Percentiles rank a stretch among this genome's conserved stretches.
phyloP scores from a whole-genome alignment of 768 basidiomycete genomes.

The Exsudoporus frostii region DNA sequence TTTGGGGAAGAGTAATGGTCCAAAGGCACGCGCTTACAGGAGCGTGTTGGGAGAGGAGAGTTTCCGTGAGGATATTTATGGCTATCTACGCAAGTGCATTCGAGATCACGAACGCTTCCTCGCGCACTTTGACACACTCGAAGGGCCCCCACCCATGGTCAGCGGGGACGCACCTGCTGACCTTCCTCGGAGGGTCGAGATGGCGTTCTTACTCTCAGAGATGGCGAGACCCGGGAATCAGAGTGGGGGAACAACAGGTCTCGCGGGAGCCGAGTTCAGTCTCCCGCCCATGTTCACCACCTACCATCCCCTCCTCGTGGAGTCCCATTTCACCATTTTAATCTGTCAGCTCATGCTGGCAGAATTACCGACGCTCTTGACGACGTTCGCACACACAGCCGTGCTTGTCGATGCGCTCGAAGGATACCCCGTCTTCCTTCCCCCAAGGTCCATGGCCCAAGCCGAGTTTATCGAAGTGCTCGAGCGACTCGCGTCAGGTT shows the following conservation, averaged over 20 bases:
- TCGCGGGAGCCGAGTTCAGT: conserved; percentile 37
- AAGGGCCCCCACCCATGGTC: conserved; percentile 32
- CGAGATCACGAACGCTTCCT: conserved; percentile 86
- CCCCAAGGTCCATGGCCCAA: conserved; percentile 85
- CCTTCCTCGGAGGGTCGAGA: conserved; percentile 54
- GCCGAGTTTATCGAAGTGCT: conserved; percentile 86
- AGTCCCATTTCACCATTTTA: conserved; percentile 79
- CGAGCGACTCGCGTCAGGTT: conserved; percentile 75
- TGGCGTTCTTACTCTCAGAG: conserved; percentile 69
- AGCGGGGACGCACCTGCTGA: conserved; percentile 25
- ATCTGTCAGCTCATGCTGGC: conserved; percentile 75
- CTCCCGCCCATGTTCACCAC: conserved; percentile 72
- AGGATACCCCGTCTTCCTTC: conserved; percentile 85
- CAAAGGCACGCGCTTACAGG: conserved; percentile 65
- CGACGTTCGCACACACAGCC: conserved; percentile 64
- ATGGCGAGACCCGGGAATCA: conserved; percentile 62
- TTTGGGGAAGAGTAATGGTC: conserved; percentile 53
- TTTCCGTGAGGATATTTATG: conserved; percentile 59
- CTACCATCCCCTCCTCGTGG: conserved; percentile 86
- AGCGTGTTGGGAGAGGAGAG: conserved; percentile 48
- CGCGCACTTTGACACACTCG: conserved; percentile 76
- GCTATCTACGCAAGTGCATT: conserved; percentile 67
- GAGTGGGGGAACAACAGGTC: conserved; percentile 28
- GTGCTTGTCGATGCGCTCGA: conserved; percentile 76
- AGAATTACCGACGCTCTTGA: conserved; percentile 61